Evolutionary conservation across 208 protist species (phyloP).

Genomic region (Wallacemonas collosoma): DNA sequence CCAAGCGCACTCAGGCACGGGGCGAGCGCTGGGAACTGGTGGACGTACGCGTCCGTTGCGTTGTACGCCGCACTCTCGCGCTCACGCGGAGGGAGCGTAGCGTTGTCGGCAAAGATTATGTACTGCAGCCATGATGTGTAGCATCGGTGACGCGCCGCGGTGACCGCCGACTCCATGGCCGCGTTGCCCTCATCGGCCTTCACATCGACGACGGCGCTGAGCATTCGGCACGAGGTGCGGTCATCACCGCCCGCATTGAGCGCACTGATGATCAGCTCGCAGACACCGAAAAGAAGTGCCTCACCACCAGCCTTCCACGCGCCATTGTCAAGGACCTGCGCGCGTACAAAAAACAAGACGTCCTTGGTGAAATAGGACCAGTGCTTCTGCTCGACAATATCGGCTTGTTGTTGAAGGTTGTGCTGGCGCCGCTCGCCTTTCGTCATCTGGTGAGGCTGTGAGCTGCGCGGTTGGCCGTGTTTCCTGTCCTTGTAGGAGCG

Average conservation of each 20-base stretch:
- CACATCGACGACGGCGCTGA: slow-evolving; percentile 38
- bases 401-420: slow-evolving; percentile 27
- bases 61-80: slow-evolving; percentile 34
- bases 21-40: slow-evolving; percentile 43
- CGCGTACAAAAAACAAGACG: slow-evolving; percentile 52
- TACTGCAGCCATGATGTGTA: slow-evolving; percentile 53
- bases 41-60: slow-evolving; percentile 50
- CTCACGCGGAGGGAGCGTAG: slow-evolving; percentile 32
- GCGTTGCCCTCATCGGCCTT: slow-evolving; percentile 17
- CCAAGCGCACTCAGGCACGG: slow-evolving; percentile 32
- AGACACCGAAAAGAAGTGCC: slow-evolving; percentile 27
- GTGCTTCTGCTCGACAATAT: slow-evolving; percentile 61
- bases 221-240: slow-evolving; percentile 35
- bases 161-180: slow-evolving; percentile 26
- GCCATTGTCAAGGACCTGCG: slow-evolving; percentile 44
- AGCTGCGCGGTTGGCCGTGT: not conserved
- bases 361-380: slow-evolving; percentile 73
- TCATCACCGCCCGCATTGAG: slow-evolving; percentile 49
- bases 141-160: slow-evolving; percentile 33
- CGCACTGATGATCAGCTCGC: slow-evolving; percentile 40
- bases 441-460: not conserved
- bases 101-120: slow-evolving; percentile 25
- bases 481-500: not conserved
- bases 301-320: slow-evolving; percentile 33
- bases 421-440: slow-evolving; percentile 2